Base-by-base conservation (phyloP, 305 asterid genomes). In the Plantago rigida region DNA sequence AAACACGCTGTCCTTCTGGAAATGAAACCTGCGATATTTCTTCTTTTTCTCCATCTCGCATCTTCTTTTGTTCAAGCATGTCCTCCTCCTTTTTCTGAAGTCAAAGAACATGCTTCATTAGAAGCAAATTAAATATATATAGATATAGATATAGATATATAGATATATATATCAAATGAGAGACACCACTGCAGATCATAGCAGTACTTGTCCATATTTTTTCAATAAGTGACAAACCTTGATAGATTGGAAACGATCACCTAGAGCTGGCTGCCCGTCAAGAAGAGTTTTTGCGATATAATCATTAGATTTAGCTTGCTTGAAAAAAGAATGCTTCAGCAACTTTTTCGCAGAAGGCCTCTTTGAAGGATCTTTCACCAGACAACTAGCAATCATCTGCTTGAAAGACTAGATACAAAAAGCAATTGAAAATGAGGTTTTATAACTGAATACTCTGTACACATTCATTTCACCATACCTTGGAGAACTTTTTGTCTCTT, bases 1-100 rank as follows among this genome's bases (percentile, higher is more conserved):
- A 48, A 61, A 26, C 26, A 22, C 26, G 7, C 7, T 31, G 41
- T 24, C 10, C 47, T 63, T 56, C 17, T 46, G 29, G 45, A 62
- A 69, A 73, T 65, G 79, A 72, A 75, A 92, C 99, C 97, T 92
- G 99, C 60, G 99, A 92, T 74, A 92, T 81, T 77, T 92, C 95
- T 79, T 92, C 99, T 76, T 92, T 92, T 72, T 81, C 75, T 26
- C 99, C 99, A 70, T 92, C 99, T 58, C 97, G 94, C 73, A 89
- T 92, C 77, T 88, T 89, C 87, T 92, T 89, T 67, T 92, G 95
- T 41, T 97, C 99, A 74, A 89, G 87, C 99, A 89, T 81, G 67
- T 92, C 95, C 81, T 89, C 96, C 79, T 89, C 97, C 80, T 86
- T 92, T 64, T 78, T 84, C 99, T 92, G 61, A 45, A 65, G 57